phyloP scores from a whole-genome alignment of 2,329 filamentous ascomycete genomes.

The Curvularia eragrostidis region DNA sequence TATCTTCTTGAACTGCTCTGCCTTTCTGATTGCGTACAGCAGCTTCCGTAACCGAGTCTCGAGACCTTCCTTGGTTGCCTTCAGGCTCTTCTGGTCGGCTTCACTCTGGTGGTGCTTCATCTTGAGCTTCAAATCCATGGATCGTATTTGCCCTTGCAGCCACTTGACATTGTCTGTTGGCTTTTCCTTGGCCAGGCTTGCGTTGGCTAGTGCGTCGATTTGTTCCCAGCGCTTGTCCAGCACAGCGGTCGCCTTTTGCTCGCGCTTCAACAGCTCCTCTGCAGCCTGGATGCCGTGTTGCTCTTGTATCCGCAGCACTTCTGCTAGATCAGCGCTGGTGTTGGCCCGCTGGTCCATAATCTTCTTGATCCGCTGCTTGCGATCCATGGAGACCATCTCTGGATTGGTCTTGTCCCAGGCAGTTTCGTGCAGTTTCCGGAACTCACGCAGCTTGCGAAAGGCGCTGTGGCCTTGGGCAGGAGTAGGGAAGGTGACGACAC shows the following conservation, averaged over 20 bases:
- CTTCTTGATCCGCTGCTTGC: constrained; percentile 59
- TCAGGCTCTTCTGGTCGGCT: constrained; percentile 34
- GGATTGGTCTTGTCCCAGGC: constrained; percentile 54
- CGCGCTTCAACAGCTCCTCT: constrained; percentile 23
- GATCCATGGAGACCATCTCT: constrained; percentile 53
- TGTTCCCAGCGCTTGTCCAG: constrained; percentile 36
- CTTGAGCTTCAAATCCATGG: constrained; percentile 31
- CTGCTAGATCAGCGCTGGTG: constrained; percentile 65
- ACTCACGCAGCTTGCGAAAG: constrained; percentile 50
- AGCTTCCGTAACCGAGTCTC: constrained; percentile 33
- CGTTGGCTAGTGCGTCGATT: constrained; percentile 31
- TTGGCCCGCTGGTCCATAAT: constrained; percentile 72
- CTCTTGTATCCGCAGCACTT: constrained; percentile 60
- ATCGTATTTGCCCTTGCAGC: constrained; percentile 36
- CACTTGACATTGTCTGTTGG: constrained; percentile 31
- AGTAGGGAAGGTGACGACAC: constrained; percentile 62
- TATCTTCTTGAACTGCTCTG: constrained; percentile 30
- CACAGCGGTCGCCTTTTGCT: constrained; percentile 21
- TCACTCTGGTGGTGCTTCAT: constrained; percentile 38
- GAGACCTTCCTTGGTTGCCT: constrained; percentile 29
- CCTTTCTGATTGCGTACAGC: constrained; percentile 33
- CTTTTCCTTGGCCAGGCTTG: constrained; percentile 21
- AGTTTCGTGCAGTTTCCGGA: constrained; percentile 63
- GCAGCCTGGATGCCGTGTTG: constrained; percentile 37
- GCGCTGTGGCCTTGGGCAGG: constrained; percentile 59